phyloP scores from a whole-genome alignment of 2,329 filamentous ascomycete genomes.

The Teratosphaeria gauchensis region DNA sequence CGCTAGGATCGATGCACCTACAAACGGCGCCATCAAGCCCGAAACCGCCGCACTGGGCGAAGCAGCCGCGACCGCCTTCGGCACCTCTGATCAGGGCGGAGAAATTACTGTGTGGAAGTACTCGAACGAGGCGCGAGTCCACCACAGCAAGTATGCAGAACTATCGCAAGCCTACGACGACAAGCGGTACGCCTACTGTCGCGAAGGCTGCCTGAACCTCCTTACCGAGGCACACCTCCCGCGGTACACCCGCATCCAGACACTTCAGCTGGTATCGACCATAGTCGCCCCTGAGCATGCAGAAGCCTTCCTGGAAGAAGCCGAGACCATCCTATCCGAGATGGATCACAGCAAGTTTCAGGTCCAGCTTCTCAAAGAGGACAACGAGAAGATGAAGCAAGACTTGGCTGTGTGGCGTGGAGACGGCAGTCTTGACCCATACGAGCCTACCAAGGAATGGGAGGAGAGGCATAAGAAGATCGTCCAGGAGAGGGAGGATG shows the following conservation, averaged over 20 bases:
- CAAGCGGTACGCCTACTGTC: not conserved
- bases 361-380: not conserved
- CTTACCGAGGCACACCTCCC: not conserved
- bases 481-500: not conserved
- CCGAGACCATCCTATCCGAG: not conserved
- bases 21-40: not conserved
- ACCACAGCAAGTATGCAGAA: not conserved
- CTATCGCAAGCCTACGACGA: not conserved
- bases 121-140: slow-evolving; percentile 1
- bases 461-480: not conserved
- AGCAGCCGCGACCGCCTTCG: not conserved
- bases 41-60: not conserved
- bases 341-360: not conserved
- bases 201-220: not conserved
- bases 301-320: not conserved
- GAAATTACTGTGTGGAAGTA: not conserved
- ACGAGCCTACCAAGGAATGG: not conserved
- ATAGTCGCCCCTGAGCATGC: not conserved
- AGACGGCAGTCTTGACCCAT: not conserved
- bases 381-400: not conserved
- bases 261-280: not conserved
- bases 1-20: not conserved
- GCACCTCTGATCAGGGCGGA: not conserved
- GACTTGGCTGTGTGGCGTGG: not conserved
- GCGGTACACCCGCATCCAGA: not conserved